Percentiles rank a stretch among this genome's conserved stretches.
These are phyloP conservation scores for Gonapodya sp. DNA, from an alignment of 192 early-diverging fungal genomes.

Conservation along the genomic window DNA sequence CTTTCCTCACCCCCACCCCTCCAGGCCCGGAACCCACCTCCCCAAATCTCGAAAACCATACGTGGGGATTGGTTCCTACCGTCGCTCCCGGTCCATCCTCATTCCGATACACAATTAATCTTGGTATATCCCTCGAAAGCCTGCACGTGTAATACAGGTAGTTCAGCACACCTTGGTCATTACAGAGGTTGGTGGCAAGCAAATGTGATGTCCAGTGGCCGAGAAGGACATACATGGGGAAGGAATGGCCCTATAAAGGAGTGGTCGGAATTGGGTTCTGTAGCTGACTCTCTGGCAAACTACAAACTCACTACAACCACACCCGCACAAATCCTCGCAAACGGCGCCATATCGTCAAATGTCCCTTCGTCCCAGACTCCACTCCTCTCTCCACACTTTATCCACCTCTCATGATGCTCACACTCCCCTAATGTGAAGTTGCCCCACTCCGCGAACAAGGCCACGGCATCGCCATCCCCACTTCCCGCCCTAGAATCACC, in stretches of 20 bases:
- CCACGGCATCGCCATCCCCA: background rate
- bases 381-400: background rate
- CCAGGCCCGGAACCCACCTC: background rate
- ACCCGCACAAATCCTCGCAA: background rate
- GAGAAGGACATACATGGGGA: background rate
- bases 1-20: too few species aligned
- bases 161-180: conserved; percentile 9
- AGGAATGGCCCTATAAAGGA: background rate
- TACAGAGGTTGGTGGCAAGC: background rate
- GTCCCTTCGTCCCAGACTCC: background rate
- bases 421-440: conserved; percentile 3
- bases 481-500: too few species aligned
- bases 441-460: background rate
- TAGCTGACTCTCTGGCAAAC: background rate
- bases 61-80: background rate
- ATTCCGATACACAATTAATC: background rate
- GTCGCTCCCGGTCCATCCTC: background rate
- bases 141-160: conserved; percentile 11
- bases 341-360: background rate
- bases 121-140: background rate
- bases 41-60: background rate
- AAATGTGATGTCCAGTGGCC: background rate
- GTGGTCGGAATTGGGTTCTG: background rate
- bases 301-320: background rate
- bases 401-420: background rate